These are phyloP conservation scores for Amauroascus niger DNA, from an alignment of 2,329 filamentous ascomycete species.

Conservation along the genomic window DNA sequence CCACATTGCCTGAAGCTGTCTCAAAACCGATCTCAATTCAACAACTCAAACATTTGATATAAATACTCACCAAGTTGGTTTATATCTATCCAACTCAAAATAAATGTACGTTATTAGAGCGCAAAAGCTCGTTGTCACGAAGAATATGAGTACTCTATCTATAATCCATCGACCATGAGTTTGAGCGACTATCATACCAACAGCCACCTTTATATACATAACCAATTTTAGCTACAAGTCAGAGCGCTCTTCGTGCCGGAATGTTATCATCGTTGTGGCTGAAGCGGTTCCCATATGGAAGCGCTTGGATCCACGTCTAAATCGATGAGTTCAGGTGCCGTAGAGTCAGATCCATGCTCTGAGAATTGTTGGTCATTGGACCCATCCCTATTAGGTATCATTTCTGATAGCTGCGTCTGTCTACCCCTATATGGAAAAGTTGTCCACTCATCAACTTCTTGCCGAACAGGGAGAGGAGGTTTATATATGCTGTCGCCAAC, in stretches of 20 bases:
- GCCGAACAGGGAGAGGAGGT: background rate
- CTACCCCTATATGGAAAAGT: background rate
- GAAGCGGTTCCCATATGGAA: slow-evolving; percentile 3
- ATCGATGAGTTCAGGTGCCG: slow-evolving; percentile 8
- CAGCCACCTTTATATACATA: no score
- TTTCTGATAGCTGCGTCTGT: background rate
- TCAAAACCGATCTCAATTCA: no score
- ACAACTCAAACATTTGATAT: no score
- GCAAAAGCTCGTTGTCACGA: no score
- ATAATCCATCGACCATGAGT: no score
- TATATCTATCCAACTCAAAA: no score
- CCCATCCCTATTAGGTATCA: background rate
- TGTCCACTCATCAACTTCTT: background rate
- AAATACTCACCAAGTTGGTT: no score
- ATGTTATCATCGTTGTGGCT: slow-evolving; percentile 3
- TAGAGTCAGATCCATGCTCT: background rate
- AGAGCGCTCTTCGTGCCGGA: background rate
- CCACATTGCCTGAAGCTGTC: no score
- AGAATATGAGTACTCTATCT: no score
- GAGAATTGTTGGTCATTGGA: background rate
- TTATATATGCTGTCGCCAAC: background rate
- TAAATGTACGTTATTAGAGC: no score
- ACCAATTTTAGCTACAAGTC: background rate
- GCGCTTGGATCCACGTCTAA: slow-evolving; percentile 1
- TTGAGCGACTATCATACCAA: no score